Evolutionary conservation across 2,329 filamentous ascomycete species (phyloP), one percentile per base, ranked within the genome.

Genomic region (Verticillium nonalfalfae): DNA sequence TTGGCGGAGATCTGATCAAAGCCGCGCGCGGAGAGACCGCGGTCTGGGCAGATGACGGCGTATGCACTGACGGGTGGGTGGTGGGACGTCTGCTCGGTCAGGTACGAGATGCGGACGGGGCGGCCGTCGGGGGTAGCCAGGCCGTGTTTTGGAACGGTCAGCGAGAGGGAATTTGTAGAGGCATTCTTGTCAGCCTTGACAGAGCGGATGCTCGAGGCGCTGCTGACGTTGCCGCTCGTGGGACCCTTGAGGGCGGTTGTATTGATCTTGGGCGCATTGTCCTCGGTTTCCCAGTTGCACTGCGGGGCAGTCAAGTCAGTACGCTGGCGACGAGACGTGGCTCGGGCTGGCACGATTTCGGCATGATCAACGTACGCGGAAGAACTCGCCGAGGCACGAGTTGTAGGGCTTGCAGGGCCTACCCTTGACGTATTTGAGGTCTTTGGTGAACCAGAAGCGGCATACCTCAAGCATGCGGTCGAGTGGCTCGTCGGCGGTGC

Each of bases 371-470:
- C 87, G 70, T 80, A 93, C 91, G 78, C 93, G 85, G 79, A 99
- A 99, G 78, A 99, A 99, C 79, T 99, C 95, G 66, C 95, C 95
- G 58, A 99, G 78, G 39, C 93, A 93, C 57, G 93, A 97, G 77
- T 99, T 99, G 79, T 99, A 99, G 11, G 95, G 95, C 77, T 99
- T 99, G 86, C 94, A 98, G 54, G 95, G 95, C 79, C 93, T 96
- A 63, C 94, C 94, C 79, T 98, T 98, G 74, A 96, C 91, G 71
- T 98, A 99, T 85, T 99, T 99, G 75, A 99, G 75, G 75, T 99
- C 95, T 76, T 99, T 99, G 65, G 95, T 98, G 71, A 98, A 96
- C 95, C 95, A 99, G 77, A 98, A 99, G 63, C 93, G 88, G 69
- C 98, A 78, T 35, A 96, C 92, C 71, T 94, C 93, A 59, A 99